Evolutionary conservation across 768 basidiomycete genomes (phyloP), one percentile per base, ranked within the genome.

Genomic region (Pleurotus tuoliensis): DNA sequence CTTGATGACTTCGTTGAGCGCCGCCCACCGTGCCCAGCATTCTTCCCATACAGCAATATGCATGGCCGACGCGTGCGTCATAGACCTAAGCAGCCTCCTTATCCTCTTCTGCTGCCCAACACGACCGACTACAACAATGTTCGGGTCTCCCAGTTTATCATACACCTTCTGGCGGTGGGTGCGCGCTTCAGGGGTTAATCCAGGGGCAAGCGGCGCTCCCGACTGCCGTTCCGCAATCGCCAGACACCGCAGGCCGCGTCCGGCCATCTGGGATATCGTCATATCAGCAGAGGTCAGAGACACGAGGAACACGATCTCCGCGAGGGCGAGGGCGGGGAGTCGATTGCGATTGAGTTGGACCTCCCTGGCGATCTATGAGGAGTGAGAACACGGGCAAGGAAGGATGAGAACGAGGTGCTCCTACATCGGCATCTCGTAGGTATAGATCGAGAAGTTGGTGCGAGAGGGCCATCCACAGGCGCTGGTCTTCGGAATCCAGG

Each of bases 11-110:
- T 89, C 88, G 12, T 82, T 82, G 44, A 92, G 69, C 4, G 75
- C 70, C 24, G 77, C 76, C 90, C 90, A 93, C 47, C 90, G 76
- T 73, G 80, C 86, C 67, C 87, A 92, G 58, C 83, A 87, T 64
- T 94, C 92, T 60, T 87, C 78, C 92, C 92, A 94, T 2, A 90
- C 86, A 0, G 87, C 88, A 18, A 88, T 73, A 52, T 90, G 83
- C n/a, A 83, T 79, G 1, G 84, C 80, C 27, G 81, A 80, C 12
- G 87, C 83, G 25, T 80, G 81, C 1, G 83, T 78, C 46, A 91
- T 76, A 53, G 82, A 66, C 5, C 88, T 81, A 50, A 92, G 67
- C 22, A 90, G 72, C 67, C 84, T 88, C 13, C 92, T 78, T 25
- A 91, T 80, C 2, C 91, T 82, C 68, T 88, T 92, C 71, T 94